Conservation (phyloP, 2,329 filamentous ascomycete genomes). For the Xylaria sp. region DNA sequence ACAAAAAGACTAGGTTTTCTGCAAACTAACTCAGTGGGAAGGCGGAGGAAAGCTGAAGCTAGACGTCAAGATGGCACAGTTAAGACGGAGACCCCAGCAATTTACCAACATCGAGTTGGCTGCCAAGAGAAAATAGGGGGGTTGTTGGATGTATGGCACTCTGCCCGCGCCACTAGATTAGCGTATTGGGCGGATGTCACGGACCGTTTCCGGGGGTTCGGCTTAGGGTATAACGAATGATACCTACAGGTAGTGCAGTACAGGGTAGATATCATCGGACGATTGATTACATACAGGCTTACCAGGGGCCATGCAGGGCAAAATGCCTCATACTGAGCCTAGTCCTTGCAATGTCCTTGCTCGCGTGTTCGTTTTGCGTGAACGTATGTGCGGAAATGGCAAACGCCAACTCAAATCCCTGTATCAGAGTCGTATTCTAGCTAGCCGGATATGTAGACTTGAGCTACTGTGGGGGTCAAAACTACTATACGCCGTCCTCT, state of each 20-base stretch:
- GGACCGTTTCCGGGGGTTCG: neutral
- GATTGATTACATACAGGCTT: no score
- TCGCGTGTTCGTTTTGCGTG: neutral
- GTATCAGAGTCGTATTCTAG: no score
- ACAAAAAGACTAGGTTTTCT: neutral
- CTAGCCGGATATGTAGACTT: no score
- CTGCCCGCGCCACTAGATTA: neutral
- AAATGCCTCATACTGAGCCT: neutral
- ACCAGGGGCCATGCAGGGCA: neutral
- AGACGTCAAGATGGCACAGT: neutral
- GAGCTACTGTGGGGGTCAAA: neutral
- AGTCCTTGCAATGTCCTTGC: neutral
- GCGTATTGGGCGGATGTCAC: neutral
- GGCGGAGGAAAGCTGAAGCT: neutral
- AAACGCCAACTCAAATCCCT: neutral
- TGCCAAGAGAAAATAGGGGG: neutral
- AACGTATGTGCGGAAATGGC: neutral
- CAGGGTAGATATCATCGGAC: neutral
- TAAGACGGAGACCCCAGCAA: neutral
- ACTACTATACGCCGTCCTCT: no score
- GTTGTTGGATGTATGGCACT: neutral
- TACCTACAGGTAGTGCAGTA: no score
- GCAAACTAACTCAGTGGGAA: neutral
- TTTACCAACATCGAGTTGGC: neutral
- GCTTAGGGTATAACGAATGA: neutral